These are phyloP conservation scores for Thozetella sp. DNA, from an alignment of 495 filamentous ascomycete genomes.

Conservation along the genomic window DNA sequence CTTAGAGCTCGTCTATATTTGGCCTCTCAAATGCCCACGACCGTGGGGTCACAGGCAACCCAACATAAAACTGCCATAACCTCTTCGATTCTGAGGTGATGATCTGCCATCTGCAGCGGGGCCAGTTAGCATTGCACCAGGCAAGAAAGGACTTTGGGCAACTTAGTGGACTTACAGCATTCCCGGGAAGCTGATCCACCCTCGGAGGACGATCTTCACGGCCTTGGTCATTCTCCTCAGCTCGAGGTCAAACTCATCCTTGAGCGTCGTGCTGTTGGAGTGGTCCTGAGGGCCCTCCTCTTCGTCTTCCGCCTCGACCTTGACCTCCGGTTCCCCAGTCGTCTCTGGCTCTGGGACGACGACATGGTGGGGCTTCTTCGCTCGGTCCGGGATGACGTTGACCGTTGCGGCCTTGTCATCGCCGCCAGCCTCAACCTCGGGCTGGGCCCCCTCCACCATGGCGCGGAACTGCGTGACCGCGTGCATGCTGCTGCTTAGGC, in stretches of 20 bases:
- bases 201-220: constrained; percentile 63
- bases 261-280: constrained; percentile 34
- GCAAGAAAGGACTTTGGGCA: background rate
- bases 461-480: constrained; percentile 74
- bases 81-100: constrained; percentile 58
- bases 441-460: constrained; percentile 57
- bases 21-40: constrained; percentile 64
- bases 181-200: constrained; percentile 70
- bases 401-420: constrained; percentile 19
- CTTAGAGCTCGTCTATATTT: constrained; percentile 52
- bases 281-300: constrained; percentile 34
- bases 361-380: constrained; percentile 44
- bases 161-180: constrained; percentile 63
- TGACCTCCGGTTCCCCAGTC: background rate
- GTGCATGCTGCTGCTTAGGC: constrained; percentile 76
- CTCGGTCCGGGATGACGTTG: constrained; percentile 33
- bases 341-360: constrained; percentile 24
- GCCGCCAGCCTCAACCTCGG: constrained; percentile 35
- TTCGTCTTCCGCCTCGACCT: constrained; percentile 25
- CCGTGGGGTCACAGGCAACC: constrained; percentile 70
- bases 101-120: constrained; percentile 59
- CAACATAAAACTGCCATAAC: constrained; percentile 78
- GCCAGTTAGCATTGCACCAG: constrained; percentile 22
- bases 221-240: constrained; percentile 60
- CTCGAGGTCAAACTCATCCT: constrained; percentile 67